phyloP scores from a whole-genome alignment of 2,329 filamentous ascomycete species.

The Metarhizium robertsii region DNA sequence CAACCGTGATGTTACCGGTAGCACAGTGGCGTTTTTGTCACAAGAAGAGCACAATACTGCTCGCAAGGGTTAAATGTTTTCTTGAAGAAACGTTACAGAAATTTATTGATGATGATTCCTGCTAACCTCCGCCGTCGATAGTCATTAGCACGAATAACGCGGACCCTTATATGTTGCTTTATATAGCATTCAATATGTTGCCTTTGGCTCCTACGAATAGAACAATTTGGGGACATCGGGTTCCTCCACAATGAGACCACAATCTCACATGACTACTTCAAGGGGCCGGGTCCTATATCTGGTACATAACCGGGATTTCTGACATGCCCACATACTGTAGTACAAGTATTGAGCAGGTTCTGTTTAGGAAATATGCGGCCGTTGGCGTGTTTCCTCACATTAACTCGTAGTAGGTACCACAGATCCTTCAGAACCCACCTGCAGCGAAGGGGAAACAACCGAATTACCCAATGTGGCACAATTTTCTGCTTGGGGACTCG shows the following conservation, averaged over 20 bases:
- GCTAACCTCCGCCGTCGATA: no score
- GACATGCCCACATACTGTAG: background rate
- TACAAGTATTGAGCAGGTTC: background rate
- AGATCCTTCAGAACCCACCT: background rate
- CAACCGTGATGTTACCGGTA: constrained; percentile 1
- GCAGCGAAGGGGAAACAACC: background rate
- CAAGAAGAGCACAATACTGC: background rate
- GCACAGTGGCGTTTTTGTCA: background rate
- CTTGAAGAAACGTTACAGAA: background rate
- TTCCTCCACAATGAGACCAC: background rate
- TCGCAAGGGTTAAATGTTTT: background rate
- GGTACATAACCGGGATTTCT: background rate
- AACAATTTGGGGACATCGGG: background rate
- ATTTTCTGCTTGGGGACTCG: background rate
- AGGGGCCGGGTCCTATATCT: background rate
- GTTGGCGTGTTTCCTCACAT: background rate
- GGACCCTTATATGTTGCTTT: background rate
- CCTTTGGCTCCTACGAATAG: background rate
- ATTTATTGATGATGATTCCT: background rate
- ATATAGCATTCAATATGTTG: background rate
- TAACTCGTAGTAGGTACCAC: background rate
- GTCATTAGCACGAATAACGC: no score
- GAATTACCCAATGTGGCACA: background rate
- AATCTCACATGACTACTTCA: background rate
- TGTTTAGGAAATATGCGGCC: background rate